These are phyloP conservation scores for Trametes meyenii DNA, from an alignment of 768 basidiomycete species.

Conservation along the genomic window DNA sequence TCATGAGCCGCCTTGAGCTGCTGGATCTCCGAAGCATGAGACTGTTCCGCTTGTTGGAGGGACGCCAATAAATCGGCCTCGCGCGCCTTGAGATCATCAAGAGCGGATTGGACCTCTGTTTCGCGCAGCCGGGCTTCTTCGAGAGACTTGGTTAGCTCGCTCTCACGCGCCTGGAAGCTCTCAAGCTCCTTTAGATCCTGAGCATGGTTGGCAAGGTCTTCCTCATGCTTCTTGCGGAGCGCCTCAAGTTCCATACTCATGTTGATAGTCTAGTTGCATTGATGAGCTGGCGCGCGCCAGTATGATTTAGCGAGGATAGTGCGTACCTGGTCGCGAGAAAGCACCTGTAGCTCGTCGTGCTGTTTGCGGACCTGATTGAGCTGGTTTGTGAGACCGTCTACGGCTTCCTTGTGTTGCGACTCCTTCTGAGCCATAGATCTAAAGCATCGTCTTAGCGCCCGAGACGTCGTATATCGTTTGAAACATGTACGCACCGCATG, in stretches of 20 bases:
- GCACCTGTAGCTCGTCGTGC: conserved; percentile 77
- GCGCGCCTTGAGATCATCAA: conserved; percentile 59
- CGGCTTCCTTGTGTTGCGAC: conserved; percentile 79
- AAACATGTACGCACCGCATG: conserved; percentile 69
- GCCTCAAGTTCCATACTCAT: conserved; percentile 87
- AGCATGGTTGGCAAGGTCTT: conserved; percentile 42
- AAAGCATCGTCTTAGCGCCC: background rate
- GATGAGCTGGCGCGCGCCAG: background rate
- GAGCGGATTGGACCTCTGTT: conserved; percentile 50
- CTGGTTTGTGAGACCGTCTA: conserved; percentile 71
- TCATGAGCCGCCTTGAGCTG: conserved; percentile 49
- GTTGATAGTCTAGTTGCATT: conserved; percentile 62
- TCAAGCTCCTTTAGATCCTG: conserved; percentile 45
- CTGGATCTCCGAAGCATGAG: conserved; percentile 53
- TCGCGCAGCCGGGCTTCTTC: conserved; percentile 58
- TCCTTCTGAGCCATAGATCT: conserved; percentile 99
- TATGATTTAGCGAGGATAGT: conserved; percentile 14
- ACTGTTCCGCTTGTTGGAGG: conserved; percentile 51
- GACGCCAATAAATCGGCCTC: conserved; percentile 57
- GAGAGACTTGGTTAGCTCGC: conserved; percentile 51
- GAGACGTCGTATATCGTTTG: background rate
- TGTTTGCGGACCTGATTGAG: conserved; percentile 72
- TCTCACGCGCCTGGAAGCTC: conserved; percentile 56
- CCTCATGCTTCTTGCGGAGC: conserved; percentile 62
- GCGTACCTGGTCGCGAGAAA: conserved; percentile 82